Percentiles rank a stretch among this genome's conserved stretches.
Evolutionary conservation across 148 eudicot genomes (phyloP).

Genomic region (Suaeda aralocaspica): DNA sequence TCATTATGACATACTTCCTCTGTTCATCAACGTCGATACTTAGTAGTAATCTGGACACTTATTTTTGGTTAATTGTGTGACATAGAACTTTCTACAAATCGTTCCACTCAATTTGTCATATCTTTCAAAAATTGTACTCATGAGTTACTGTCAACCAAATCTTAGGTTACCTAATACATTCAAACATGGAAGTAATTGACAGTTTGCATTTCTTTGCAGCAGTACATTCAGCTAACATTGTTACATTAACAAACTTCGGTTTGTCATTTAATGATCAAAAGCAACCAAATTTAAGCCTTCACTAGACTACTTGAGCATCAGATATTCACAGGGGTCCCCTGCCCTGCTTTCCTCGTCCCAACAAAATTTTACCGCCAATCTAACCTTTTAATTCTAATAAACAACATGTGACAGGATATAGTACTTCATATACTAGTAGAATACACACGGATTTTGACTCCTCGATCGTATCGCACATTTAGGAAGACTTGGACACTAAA

Average conservation of each 20-base stretch:
- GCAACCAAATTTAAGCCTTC: neutral
- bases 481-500: no score
- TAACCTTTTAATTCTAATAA: neutral
- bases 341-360: neutral
- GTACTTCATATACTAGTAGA: no score
- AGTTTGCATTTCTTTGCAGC: neutral
- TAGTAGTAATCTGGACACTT: no score
- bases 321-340: neutral
- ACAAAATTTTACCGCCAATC: neutral
- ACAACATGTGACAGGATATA: neutral
- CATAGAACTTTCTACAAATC: neutral
- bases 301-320: neutral
- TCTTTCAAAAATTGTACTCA: neutral
- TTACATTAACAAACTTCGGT: neutral
- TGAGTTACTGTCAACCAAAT: neutral
- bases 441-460: neutral
- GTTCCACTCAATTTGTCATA: neutral
- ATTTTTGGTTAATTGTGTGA: neutral
- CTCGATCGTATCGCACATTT: no score
- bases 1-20: no score
- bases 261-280: neutral
- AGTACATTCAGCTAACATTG: neutral
- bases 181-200: neutral
- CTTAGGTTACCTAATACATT: neutral
- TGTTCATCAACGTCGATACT: no score